Percentiles rank a stretch among this genome's conserved stretches.
Conservation (phyloP, 1,284 basidiomycete species). For the Ceratobasidium sp. region DNA sequence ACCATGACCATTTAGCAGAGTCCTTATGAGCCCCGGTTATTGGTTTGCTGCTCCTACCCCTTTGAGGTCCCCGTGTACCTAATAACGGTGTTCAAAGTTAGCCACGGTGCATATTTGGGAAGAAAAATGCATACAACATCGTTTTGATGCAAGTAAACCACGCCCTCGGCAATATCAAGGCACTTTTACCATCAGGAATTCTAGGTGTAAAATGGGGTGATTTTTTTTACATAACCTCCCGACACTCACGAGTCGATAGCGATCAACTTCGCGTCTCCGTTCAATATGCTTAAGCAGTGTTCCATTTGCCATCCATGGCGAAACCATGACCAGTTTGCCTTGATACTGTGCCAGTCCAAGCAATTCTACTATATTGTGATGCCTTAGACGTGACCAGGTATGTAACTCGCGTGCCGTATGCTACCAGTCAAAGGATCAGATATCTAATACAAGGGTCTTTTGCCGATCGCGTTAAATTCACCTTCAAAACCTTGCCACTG, state of each 20-base stretch:
- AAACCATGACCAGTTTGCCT: not conserved
- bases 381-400: not conserved
- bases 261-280: not conserved
- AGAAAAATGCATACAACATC: not conserved
- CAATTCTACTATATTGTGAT: not conserved
- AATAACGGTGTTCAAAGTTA: not conserved
- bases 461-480: not conserved
- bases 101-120: not conserved
- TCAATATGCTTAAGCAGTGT: not conserved
- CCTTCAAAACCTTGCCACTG: not conserved
- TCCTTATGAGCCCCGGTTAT: not conserved
- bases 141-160: slow-evolving; percentile 5
- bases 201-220: not conserved
- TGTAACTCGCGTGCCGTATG: not conserved
- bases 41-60: slow-evolving; percentile 20
- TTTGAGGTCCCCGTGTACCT: slow-evolving; percentile 24
- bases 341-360: slow-evolving; percentile 3
- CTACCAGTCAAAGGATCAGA: too few species aligned
- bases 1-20: not conserved
- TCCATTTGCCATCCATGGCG: slow-evolving; percentile 22
- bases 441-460: too few species aligned
- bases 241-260: not conserved
- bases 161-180: not conserved
- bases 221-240: not conserved
- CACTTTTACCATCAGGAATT: too few species aligned